Base-by-base conservation (phyloP, 179 eudicot species). In the Spinacia oleracea region DNA sequence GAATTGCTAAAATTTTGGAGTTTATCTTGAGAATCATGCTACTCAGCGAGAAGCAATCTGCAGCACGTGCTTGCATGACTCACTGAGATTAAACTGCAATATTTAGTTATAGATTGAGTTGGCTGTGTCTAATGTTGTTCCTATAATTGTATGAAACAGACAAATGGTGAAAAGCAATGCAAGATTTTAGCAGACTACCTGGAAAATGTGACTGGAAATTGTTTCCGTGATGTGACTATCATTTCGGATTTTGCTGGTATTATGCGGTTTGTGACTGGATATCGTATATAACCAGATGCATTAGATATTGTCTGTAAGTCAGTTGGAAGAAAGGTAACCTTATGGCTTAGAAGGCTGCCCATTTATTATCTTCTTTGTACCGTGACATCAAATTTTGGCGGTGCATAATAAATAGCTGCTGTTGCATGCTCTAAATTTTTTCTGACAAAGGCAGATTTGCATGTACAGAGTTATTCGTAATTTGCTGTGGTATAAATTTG, bases 121-220 rank as follows among this genome's bases (percentile, higher is more conserved):
- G 29, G 21, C 38, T 43, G 45, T 42, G 25, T 29, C 67, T 63
- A 62, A 70, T 70, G 40, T 35, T 68, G 9, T 55, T 43, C 21
- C 16, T n/a, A 23, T 72, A 35, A 23, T 72, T 68, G 16, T 35
- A 34, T 77, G 40, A 73, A 77, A 73, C 94, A 94, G 97, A 94
- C 98, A 25, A 93, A 94, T 62, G 98, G 97, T 42, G 93, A 89
- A 76, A 71, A 85, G 79, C 98, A 94, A 81, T 91, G 94, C 90
- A 83, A 79, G 75, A 80, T 85, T 77, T 87, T 94, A 12, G 84
- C 82, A 68, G 81, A 91, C 58, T 82, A 87, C 84, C 63, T 92
- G 81, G 76, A 84, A 73, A 83, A 80, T 31, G 79, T 58, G 73
- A 72, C 58, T 4, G 79, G 83, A 55, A 81, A 85, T 68, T 76